Evolutionary conservation across 148 eudicot genomes (phyloP), one percentile per base, ranked within the genome.

Genomic region (Bassia scoparia): DNA sequence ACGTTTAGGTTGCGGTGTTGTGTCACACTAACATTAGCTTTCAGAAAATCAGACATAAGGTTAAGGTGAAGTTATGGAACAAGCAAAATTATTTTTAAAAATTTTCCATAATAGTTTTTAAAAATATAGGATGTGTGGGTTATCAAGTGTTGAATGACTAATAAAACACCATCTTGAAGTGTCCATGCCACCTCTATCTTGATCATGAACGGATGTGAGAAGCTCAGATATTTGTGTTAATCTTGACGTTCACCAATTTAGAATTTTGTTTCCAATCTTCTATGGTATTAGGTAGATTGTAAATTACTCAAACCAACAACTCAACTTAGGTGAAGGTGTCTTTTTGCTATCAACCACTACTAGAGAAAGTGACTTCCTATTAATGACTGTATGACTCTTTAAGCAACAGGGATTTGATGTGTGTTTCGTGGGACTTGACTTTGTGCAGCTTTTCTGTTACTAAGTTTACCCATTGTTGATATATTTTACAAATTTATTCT

Each of bases 391-490:
- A 65, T 8, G 5, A 23, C 18, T 23, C 60, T 53, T 23, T 33
- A 54, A 74, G 26, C 15, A 61, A 24, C 24, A 21, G 17, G 30
- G 61, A 67, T 37, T 54, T 27, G n/a, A 33, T 27, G 6, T 64
- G 37, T 74, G 70, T 64, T 71, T 56, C 53, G 37, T 20, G 31
- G 30, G 31, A 72, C 46, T 13, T 27, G 68, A 72, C 2, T 21
- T 50, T 26, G 8, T 1, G 12, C 8, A 23, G 9, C 50, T n/a
- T 24, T 38, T 23, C 41, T 65, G 68, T 38, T n/a, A n/a, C 68
- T 23, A 13, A 65, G 18, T 38, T 26, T 58, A 58, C 34, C 13
- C 56, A 21, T 52, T 58, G 3, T 56, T n/a, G n/a, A n/a, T n/a
- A n/a, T n/a, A n/a, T n/a, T n/a, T n/a, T n/a, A n/a, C n/a, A n/a